A percentile compares a stretch with the other conserved stretches of the same genome.
These are phyloP conservation scores for Graphiopsis chlorocephala DNA, from an alignment of 2,329 filamentous ascomycete genomes.

Conservation along the genomic window DNA sequence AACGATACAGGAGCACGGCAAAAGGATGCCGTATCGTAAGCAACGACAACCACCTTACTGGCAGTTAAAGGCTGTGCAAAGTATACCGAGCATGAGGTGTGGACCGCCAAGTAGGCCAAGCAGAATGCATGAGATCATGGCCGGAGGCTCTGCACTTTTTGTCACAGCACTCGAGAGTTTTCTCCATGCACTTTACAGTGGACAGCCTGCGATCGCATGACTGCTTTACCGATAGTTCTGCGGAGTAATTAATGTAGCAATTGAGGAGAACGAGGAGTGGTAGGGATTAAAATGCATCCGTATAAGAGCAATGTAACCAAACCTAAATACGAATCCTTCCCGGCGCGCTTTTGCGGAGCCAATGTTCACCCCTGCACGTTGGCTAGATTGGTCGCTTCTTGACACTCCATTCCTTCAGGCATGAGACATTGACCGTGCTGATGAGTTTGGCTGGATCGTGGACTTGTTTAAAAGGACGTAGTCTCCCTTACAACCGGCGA, in stretches of 20 bases:
- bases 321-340: neutral
- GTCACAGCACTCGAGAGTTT: neutral
- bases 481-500: no score
- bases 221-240: neutral
- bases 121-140: slow-evolving; percentile 13
- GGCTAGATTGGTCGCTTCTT: neutral
- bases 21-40: neutral
- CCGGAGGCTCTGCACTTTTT: neutral
- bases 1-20: neutral
- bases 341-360: neutral
- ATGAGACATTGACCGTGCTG: neutral
- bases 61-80: slow-evolving; percentile 7
- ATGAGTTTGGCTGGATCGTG: neutral
- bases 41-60: neutral
- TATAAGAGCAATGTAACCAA: neutral
- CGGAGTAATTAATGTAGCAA: neutral
- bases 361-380: neutral
- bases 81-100: slow-evolving; percentile 6
- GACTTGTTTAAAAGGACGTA: no score
- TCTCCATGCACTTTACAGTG: neutral
- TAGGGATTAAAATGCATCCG: neutral
- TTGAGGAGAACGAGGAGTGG: neutral
- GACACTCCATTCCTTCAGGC: no score
- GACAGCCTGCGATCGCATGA: neutral
- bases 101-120: slow-evolving; percentile 16